Evolutionary conservation across 2,329 filamentous ascomycete species (phyloP).

Genomic region (Fusarium temperatum): DNA sequence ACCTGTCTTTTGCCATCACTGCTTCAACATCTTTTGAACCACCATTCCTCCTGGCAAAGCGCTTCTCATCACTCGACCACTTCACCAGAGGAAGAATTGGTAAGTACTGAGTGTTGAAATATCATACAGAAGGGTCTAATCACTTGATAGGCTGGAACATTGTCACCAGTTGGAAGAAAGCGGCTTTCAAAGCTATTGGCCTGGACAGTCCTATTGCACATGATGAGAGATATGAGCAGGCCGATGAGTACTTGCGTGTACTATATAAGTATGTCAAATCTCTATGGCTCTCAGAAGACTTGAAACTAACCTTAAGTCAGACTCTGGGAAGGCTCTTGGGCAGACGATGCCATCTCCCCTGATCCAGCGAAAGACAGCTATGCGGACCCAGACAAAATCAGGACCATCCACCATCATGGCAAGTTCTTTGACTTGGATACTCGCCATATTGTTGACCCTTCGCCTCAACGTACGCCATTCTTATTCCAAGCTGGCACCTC

Average conservation of each 20-base stretch:
- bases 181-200: conserved; percentile 70
- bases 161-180: conserved; percentile 63
- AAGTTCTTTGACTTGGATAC: conserved; percentile 60
- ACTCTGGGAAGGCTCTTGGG: conserved; percentile 65
- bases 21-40: conserved; percentile 70
- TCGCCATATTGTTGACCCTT: conserved; percentile 61
- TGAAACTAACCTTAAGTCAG: conserved; percentile 38
- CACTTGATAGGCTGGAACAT: conserved; percentile 67
- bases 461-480: conserved; percentile 65
- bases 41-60: conserved; percentile 68
- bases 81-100: conserved; percentile 65
- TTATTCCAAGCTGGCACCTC: conserved; percentile 69
- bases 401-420: conserved; percentile 68
- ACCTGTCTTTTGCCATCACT: conserved; percentile 69
- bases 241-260: conserved; percentile 69
- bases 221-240: conserved; percentile 68
- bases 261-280: conserved; percentile 63
- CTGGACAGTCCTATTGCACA: conserved; percentile 66
- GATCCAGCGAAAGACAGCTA: conserved; percentile 65
- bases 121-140: not conserved
- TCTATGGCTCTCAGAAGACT: fast-evolving
- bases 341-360: conserved; percentile 63
- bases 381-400: conserved; percentile 66
- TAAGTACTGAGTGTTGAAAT: not conserved
- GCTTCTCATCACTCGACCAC: conserved; percentile 70